A percentile compares a stretch with the other conserved stretches of the same genome.
Conservation (phyloP, 2,329 filamentous ascomycete genomes). For the Microdochium nivale region DNA sequence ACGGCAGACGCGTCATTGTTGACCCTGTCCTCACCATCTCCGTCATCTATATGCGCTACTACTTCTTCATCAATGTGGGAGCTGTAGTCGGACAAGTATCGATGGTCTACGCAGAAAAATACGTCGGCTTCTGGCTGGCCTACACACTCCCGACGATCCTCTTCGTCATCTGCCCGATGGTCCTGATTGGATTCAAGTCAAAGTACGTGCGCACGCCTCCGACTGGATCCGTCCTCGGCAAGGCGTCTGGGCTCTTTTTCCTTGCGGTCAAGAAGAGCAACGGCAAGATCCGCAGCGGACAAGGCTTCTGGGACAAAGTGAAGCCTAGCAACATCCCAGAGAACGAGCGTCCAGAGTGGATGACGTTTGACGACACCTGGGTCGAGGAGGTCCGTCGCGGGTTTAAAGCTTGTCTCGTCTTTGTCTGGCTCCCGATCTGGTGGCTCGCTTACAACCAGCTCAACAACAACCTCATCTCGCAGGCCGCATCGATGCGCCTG, state of each 20-base stretch:
- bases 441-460: slow-evolving; percentile 53
- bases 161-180: slow-evolving; percentile 53
- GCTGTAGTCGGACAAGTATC: slow-evolving; percentile 51
- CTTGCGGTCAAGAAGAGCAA: slow-evolving; percentile 46
- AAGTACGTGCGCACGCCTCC: slow-evolving; percentile 56
- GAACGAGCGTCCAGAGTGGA: slow-evolving; percentile 55
- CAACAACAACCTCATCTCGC: slow-evolving; percentile 51
- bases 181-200: slow-evolving; percentile 52
- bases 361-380: slow-evolving; percentile 78
- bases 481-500: slow-evolving; percentile 58
- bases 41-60: slow-evolving; percentile 57
- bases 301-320: slow-evolving; percentile 56
- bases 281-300: slow-evolving; percentile 15
- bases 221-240: slow-evolving; percentile 62
- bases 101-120: slow-evolving; percentile 70
- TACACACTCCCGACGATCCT: slow-evolving; percentile 59
- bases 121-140: slow-evolving; percentile 67
- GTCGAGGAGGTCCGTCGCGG: slow-evolving; percentile 70
- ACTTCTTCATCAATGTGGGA: slow-evolving; percentile 63
- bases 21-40: slow-evolving; percentile 49
- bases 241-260: slow-evolving; percentile 52
- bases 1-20: slow-evolving; percentile 50
- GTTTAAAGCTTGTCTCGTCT: slow-evolving; percentile 61
- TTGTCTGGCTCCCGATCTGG: slow-evolving; percentile 60
- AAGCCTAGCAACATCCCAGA: slow-evolving; percentile 57